Evolutionary conservation across 495 filamentous ascomycete genomes (phyloP), one percentile per base, ranked within the genome.

Genomic region (Massariosphaeria phaeospora): DNA sequence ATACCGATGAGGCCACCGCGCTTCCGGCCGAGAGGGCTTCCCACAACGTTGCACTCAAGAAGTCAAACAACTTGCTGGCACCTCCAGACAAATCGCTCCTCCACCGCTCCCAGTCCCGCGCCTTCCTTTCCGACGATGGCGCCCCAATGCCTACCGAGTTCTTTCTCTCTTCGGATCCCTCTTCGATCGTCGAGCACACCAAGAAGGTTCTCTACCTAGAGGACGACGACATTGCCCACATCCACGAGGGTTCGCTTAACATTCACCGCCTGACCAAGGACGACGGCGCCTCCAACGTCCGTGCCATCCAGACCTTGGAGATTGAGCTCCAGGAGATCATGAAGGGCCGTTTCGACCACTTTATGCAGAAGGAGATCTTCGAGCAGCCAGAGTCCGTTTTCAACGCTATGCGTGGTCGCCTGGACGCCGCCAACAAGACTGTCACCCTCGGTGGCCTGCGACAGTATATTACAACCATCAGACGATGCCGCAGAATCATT

Each of bases 321-420:
- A 84, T 98, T 34, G 89, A 98, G 79, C 83, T 98, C 48, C 93
- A 98, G 76, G 93, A 98, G 75, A 98, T 98, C 72, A 98, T 98
- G 93, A 98, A 97, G 82, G 93, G 93, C 67, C 94, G 91, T 67
- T 98, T 97, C 73, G 93, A 98, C 69, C 93, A 98, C 73, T 98
- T 96, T 78, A 98, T 98, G 93, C 94, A 98, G 70, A 98, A 98
- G 79, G 93, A 98, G 70, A 98, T 98, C 66, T 98, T 97, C 72
- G 93, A 98, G 76, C 93, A 98, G 75, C 93, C 93, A 52, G 93
- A 98, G 74, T 98, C 93, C 4, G 89, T 98, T 53, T 84, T 98
- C 74, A 98, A 98, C 78, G 96, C 94, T 36, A 98, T 98, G 93
- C 86, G 93, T 81, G 93, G 93, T 70, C 94, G 93, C 72, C 75